Evolutionary conservation across 805 yeast species (phyloP), one percentile per base, ranked within the genome.

Genomic region (Starmerella potacharoeniae): DNA sequence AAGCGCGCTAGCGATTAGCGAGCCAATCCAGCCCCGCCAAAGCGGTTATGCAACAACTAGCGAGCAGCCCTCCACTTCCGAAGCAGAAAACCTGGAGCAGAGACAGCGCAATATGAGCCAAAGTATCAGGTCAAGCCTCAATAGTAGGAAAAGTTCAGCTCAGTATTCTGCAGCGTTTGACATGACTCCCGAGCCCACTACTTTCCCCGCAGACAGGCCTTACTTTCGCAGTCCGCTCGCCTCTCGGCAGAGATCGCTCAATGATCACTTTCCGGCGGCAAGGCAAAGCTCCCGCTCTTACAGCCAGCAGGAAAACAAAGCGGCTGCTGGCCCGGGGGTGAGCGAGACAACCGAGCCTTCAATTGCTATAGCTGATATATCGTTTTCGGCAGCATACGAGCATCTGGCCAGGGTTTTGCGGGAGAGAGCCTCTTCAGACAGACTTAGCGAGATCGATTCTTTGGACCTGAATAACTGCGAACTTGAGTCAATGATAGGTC

Each of bases 401-500:
- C 43, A 28, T 5, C 55, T 55, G 11, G 54, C 58, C 35, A 35
- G 44, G 30, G 40, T 54, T n/a, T 39, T 56, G 39, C 11, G 62
- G 17, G 56, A 60, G 50, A 45, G 57, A 42, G 35, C 52, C 51
- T 40, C 31, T 11, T 53, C 50, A 1, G 54, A 51, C 9, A 41
- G 35, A 5, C 33, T 55, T 17, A 35, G 41, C 1, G 55, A 49
- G 1, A 8, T 55, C 10, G 59, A 58, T 17, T 52, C 54, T 4
- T 49, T 61, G 13, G 62, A 64, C 47, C 50, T 64, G 17, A 49
- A 57, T 49, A 35, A 40, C 22, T 48, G 58, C n/a, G 57, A 54
- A 1, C 53, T 63, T 2, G 66, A 62, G 42, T 41, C 60, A 2
- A 16, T 64, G 29, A 51, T 43, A 4, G 65, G 65, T 4, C 56